These are phyloP conservation scores for Xylaria sp. DNA, from an alignment of 495 filamentous ascomycete species.

Conservation along the genomic window DNA sequence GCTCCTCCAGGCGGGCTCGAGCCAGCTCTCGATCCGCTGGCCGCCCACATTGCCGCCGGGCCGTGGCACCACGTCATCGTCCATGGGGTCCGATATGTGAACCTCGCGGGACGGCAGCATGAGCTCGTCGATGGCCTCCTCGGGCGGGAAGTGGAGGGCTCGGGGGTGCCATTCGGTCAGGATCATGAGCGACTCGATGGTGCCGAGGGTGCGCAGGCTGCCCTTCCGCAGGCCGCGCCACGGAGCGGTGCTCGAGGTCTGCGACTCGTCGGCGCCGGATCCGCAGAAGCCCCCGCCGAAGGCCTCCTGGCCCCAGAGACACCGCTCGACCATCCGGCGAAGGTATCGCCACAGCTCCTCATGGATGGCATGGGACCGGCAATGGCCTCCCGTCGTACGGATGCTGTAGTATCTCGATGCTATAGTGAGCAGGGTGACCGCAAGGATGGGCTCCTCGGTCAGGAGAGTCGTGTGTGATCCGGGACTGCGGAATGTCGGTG, in stretches of 20 bases:
- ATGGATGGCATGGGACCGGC: constrained; percentile 88
- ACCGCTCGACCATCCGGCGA: constrained; percentile 89
- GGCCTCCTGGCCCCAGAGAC: constrained; percentile 95
- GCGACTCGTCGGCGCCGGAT: constrained; percentile 70
- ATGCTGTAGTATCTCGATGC: constrained; percentile 84
- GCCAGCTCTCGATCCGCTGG: constrained; percentile 87
- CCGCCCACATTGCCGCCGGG: constrained; percentile 63
- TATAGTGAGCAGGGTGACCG: constrained; percentile 88
- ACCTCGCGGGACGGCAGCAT: constrained; percentile 58
- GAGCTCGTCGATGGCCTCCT: constrained; percentile 71
- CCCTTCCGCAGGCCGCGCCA: constrained; percentile 70
- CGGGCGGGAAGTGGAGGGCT: constrained; percentile 92
- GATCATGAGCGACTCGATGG: constrained; percentile 90
- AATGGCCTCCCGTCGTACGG: constrained; percentile 78
- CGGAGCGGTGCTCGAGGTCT: constrained; percentile 66
- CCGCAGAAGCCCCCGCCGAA: constrained; percentile 88
- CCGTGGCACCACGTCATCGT: constrained; percentile 54
- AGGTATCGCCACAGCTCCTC: constrained; percentile 96
- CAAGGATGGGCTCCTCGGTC: constrained; percentile 88
- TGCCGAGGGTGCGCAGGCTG: constrained; percentile 85
- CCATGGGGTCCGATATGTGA: constrained; percentile 54
- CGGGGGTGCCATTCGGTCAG: constrained; percentile 97
- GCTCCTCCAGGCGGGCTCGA: constrained; percentile 94
- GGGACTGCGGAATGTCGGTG: constrained; percentile 79
- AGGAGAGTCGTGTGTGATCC: constrained; percentile 77